These are phyloP conservation scores for Lotus japonicus DNA, from an alignment of 306 rosid species.

Conservation along the genomic window DNA sequence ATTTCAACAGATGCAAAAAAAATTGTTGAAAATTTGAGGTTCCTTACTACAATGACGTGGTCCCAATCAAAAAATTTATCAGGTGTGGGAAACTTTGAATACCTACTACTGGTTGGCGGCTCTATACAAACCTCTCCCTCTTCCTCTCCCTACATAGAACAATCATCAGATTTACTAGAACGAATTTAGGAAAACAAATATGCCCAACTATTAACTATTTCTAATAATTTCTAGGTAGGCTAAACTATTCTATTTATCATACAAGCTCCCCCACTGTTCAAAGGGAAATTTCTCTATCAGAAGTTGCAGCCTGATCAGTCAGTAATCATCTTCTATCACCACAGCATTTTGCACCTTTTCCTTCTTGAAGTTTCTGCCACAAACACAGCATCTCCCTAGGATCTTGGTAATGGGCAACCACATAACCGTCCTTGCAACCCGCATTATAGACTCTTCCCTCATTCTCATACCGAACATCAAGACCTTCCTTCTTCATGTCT, in stretches of 20 bases:
- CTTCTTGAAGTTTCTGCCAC: conserved; percentile 87
- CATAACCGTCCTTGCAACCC: conserved; percentile 84
- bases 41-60: conserved; percentile 7
- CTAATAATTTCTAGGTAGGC: conserved; percentile 16
- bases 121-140: conserved; percentile 37
- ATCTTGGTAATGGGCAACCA: conserved; percentile 98
- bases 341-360: conserved; percentile 65
- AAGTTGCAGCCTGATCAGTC: conserved; percentile 15
- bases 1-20: neutral
- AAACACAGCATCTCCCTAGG: conserved; percentile 95
- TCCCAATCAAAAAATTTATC: conserved; percentile 11
- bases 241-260: conserved; percentile 25
- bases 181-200: conserved; percentile 15
- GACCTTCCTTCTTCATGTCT: conserved; percentile 65
- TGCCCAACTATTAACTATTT: conserved; percentile 23
- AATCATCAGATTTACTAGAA: conserved; percentile 14
- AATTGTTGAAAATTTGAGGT: neutral
- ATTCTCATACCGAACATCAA: conserved; percentile 59
- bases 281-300: conserved; percentile 8
- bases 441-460: conserved; percentile 55
- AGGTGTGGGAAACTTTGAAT: neutral
- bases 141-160: conserved; percentile 16
- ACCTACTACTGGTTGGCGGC: conserved; percentile 21
- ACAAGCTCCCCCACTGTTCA: conserved; percentile 12
- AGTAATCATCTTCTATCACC: conserved; percentile 44